These are phyloP conservation scores for Manihot esculenta DNA, from an alignment of 441 rosid species.

Conservation along the genomic window DNA sequence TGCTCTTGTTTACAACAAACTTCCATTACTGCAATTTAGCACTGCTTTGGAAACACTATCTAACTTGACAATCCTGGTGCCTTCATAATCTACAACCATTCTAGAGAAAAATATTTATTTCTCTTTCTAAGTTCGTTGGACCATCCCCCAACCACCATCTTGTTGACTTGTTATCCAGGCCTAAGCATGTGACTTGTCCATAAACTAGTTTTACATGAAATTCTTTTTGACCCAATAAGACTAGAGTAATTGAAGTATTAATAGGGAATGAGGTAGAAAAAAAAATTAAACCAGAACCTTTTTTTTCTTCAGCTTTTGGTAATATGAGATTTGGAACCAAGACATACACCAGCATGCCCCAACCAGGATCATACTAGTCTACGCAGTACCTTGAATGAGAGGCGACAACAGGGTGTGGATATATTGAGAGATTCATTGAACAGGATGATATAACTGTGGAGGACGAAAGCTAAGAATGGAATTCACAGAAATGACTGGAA, in stretches of 20 bases:
- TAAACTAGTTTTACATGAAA: neutral
- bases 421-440: neutral
- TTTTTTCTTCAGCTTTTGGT: neutral
- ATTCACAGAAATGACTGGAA: neutral
- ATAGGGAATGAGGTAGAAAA: neutral
- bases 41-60: neutral
- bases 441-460: neutral
- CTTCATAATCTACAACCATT: neutral
- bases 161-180: neutral
- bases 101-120: neutral
- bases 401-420: neutral
- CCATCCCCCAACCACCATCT: conserved; percentile 1
- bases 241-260: neutral
- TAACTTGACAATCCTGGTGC: neutral
- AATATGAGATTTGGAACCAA: neutral
- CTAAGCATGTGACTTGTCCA: neutral
- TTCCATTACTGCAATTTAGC: neutral
- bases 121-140: conserved; percentile 4
- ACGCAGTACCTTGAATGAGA: neutral
- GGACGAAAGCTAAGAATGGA: neutral
- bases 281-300: neutral
- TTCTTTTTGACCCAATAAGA: neutral
- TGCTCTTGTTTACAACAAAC: neutral
- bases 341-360: too few relatives aligned
- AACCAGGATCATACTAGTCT: neutral